These are phyloP conservation scores for Leucaena leucocephala DNA, from an alignment of 306 rosid genomes.

Conservation along the genomic window DNA sequence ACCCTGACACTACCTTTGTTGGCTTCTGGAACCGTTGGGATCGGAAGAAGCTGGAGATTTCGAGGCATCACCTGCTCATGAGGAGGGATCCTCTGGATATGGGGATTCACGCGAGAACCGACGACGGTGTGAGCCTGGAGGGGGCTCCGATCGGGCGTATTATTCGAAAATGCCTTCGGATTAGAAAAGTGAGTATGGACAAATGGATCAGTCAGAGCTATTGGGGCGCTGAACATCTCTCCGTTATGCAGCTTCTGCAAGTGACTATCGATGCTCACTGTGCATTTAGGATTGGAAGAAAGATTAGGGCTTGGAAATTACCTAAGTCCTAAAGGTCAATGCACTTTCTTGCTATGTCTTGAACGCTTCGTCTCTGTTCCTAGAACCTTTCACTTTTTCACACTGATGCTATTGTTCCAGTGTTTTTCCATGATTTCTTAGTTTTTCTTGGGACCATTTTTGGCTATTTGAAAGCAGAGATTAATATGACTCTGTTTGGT, in stretches of 20 bases:
- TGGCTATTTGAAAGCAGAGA: too few relatives aligned
- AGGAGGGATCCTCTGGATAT: constrained; percentile 28
- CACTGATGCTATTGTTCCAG: too few relatives aligned
- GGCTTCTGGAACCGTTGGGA: constrained; percentile 44
- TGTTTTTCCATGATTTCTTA: neutral
- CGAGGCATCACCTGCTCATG: neutral
- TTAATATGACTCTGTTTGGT: neutral
- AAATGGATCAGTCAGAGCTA: constrained; percentile 26
- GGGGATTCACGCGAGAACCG: neutral
- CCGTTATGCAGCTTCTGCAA: constrained; percentile 36
- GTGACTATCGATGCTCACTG: constrained; percentile 44
- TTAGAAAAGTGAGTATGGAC: constrained; percentile 7
- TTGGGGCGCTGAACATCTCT: constrained; percentile 23
- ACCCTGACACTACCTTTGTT: constrained; percentile 31
- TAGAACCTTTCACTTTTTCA: neutral
- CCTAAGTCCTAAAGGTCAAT: neutral
- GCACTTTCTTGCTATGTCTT: neutral
- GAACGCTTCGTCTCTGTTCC: neutral
- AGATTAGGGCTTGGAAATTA: constrained; percentile 5
- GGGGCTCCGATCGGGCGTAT: constrained; percentile 3
- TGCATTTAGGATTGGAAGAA: constrained; percentile 43
- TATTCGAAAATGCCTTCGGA: constrained; percentile 28
- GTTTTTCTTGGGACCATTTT: too few relatives aligned
- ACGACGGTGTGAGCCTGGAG: neutral
- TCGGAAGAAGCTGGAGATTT: neutral